Evolutionary conservation across 2,329 filamentous ascomycete genomes (phyloP).

Genomic region (Fusarium abutilonis): DNA sequence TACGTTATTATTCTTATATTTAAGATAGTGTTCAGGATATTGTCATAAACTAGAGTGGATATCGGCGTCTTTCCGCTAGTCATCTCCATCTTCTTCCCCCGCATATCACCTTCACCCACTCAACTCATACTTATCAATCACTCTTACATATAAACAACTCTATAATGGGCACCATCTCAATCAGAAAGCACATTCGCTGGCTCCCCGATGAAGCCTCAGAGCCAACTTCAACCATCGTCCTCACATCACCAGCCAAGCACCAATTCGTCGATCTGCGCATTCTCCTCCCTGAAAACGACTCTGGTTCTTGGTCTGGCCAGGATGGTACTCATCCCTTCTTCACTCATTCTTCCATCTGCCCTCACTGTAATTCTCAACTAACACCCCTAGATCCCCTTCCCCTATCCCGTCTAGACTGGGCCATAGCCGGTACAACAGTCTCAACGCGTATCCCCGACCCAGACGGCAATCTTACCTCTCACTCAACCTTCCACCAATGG

Average conservation of each 20-base stretch:
- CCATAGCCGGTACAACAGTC: conserved; percentile 66
- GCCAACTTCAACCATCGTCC: conserved; percentile 70
- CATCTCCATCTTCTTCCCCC: conserved; percentile 3
- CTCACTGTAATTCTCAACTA: not conserved
- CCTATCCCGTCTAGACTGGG: conserved; percentile 67
- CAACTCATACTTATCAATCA: not conserved
- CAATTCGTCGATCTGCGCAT: conserved; percentile 72
- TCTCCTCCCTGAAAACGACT: conserved; percentile 46
- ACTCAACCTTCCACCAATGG: conserved; percentile 66
- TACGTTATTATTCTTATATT: no score
- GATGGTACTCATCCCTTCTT: conserved; percentile 19
- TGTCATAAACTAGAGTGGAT: not conserved
- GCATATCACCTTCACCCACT: conserved; percentile 9
- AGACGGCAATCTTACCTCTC: conserved; percentile 43
- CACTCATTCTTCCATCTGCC: no score
- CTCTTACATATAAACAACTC: not conserved
- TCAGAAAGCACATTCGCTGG: conserved; percentile 69
- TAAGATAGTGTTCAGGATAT: no score
- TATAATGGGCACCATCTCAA: conserved; percentile 62
- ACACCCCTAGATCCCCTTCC: conserved; percentile 34
- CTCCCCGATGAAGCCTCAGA: conserved; percentile 62
- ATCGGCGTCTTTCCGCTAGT: not conserved
- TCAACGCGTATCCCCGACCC: conserved; percentile 47
- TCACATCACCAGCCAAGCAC: conserved; percentile 64
- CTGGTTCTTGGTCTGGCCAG: conserved; percentile 31